Percentiles rank a stretch among this genome's conserved stretches.
phyloP scores from a whole-genome alignment of 192 early-diverging fungal species.

The Cetraspora pellucida region DNA sequence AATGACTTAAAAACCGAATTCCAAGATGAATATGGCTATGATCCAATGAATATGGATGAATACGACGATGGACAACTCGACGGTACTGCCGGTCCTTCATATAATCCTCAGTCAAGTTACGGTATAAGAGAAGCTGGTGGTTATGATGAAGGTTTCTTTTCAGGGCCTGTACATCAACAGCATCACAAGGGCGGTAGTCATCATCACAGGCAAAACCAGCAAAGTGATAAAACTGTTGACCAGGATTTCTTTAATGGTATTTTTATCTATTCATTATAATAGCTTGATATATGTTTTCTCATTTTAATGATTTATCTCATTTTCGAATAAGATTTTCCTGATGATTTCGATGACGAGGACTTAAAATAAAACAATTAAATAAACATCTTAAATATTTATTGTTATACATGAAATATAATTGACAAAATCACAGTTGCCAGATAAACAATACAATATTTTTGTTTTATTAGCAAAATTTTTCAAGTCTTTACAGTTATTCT shows the following conservation, averaged over 20 bases:
- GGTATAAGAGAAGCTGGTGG: not conserved
- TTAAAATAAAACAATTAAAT: slow-evolving; percentile 29
- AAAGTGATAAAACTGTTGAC: slow-evolving; percentile 28
- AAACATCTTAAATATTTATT: too few relatives aligned
- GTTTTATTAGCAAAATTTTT: too few relatives aligned
- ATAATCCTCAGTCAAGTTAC: not conserved
- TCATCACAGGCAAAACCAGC: slow-evolving; percentile 31
- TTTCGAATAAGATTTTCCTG: slow-evolving; percentile 23
- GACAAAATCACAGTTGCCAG: not conserved
- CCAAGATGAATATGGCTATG: slow-evolving; percentile 18
- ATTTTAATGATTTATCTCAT: not conserved
- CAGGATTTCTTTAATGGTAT: slow-evolving; percentile 34
- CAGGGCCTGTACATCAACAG: not conserved
- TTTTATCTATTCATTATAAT: not conserved
- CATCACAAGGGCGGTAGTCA: slow-evolving; percentile 19
- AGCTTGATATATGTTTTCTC: not conserved
- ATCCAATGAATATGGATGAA: slow-evolving; percentile 32
- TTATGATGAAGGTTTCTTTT: slow-evolving; percentile 23
- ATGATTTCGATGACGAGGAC: slow-evolving; percentile 37
- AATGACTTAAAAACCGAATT: not conserved
- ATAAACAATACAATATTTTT: not conserved
- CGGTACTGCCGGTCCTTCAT: slow-evolving; percentile 9
- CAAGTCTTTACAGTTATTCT: too few relatives aligned
- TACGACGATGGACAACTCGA: slow-evolving; percentile 19
- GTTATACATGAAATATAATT: too few relatives aligned